Conservation (phyloP, 495 filamentous ascomycete genomes). For the Aspergillus nidulans region DNA sequence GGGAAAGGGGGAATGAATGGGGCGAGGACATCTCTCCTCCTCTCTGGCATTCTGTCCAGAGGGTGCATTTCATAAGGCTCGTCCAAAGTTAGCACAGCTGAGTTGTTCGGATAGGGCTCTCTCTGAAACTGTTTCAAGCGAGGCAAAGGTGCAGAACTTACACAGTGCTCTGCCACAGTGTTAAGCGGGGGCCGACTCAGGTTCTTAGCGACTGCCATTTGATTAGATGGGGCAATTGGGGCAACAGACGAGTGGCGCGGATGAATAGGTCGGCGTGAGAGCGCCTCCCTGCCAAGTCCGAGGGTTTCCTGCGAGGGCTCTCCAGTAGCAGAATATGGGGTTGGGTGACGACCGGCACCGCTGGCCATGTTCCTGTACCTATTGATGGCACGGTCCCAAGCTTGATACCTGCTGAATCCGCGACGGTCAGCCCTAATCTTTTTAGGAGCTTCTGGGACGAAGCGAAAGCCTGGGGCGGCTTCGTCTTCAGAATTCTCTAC, state of each 20-base stretch:
- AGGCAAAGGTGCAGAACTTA: conserved; percentile 15
- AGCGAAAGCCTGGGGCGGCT: conserved; percentile 33
- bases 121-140: background rate
- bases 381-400: conserved; percentile 43
- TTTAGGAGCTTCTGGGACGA: conserved; percentile 25
- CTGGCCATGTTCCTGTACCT: conserved; percentile 32
- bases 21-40: conserved; percentile 18
- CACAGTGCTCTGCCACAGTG: conserved; percentile 13
- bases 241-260: conserved; percentile 9
- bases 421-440: conserved; percentile 37
- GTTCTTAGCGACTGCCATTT: conserved; percentile 14
- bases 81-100: conserved; percentile 27
- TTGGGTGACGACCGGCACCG: conserved; percentile 17
- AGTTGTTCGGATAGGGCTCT: background rate
- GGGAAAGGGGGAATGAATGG: conserved; percentile 16
- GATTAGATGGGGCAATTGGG: conserved; percentile 17
- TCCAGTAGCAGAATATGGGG: conserved; percentile 20
- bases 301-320: conserved; percentile 18
- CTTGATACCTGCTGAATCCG: conserved; percentile 47
- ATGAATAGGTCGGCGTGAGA: conserved; percentile 13
- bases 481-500: conserved; percentile 35
- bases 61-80: conserved; percentile 23
- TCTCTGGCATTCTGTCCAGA: conserved; percentile 16
- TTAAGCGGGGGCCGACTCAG: background rate
- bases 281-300: conserved; percentile 11